Evolutionary conservation across 2,329 filamentous ascomycete genomes (phyloP).

Genomic region (Botrytis pseudocinerea): DNA sequence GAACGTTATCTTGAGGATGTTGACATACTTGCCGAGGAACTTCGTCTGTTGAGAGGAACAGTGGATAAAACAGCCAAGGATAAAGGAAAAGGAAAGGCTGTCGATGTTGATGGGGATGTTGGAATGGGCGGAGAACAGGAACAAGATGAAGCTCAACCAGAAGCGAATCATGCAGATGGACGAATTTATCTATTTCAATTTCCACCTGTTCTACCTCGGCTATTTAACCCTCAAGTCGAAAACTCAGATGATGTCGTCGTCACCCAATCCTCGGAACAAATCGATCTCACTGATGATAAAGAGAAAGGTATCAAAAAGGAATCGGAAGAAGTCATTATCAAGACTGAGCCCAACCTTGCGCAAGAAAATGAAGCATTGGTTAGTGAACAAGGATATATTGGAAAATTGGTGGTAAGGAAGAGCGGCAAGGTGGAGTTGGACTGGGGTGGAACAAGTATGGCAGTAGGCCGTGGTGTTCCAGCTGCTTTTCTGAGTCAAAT

Average conservation of each 20-base stretch:
- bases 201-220: slow-evolving; percentile 59
- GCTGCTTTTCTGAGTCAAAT: slow-evolving; percentile 59
- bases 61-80: slow-evolving; percentile 39
- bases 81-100: slow-evolving; percentile 39
- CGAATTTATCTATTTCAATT: slow-evolving; percentile 66
- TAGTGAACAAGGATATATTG: slow-evolving; percentile 57
- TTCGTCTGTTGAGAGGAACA: slow-evolving; percentile 32
- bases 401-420: slow-evolving; percentile 59
- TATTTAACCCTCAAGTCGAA: slow-evolving; percentile 41
- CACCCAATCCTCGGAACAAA: slow-evolving; percentile 26
- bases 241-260: slow-evolving; percentile 46
- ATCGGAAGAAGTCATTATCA: slow-evolving; percentile 29
- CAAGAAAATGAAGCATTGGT: slow-evolving; percentile 32
- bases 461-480: slow-evolving; percentile 53
- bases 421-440: slow-evolving; percentile 63
- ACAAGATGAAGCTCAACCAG: slow-evolving; percentile 27
- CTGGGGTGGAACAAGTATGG: slow-evolving; percentile 60
- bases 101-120: slow-evolving; percentile 46
- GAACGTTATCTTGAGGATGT: slow-evolving; percentile 50
- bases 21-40: slow-evolving; percentile 48
- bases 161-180: slow-evolving; percentile 46
- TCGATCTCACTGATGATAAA: slow-evolving; percentile 32
- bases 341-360: slow-evolving; percentile 18
- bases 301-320: slow-evolving; percentile 31
- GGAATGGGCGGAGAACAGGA: slow-evolving; percentile 32